Evolutionary conservation across 108 stramenopile genomes (phyloP).

Genomic region (Schizochytrium sp.): DNA sequence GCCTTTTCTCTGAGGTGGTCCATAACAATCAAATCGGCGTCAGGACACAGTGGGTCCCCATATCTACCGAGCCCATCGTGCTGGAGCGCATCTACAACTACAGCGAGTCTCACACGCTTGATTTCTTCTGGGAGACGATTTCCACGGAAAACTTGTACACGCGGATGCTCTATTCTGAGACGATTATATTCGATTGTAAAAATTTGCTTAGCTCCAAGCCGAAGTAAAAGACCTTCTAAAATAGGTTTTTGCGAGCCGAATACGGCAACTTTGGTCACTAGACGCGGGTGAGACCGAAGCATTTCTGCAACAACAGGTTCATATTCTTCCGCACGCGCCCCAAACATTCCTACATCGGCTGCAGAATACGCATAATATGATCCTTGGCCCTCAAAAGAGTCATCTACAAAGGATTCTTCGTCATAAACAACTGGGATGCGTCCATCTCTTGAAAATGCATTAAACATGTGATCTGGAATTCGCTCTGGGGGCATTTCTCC

Average conservation of each 20-base stretch:
- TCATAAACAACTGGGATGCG: not conserved
- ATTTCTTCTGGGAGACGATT: not conserved
- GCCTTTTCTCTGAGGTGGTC: not conserved
- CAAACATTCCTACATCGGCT: not conserved
- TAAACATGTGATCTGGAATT: no score
- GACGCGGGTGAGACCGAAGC: not conserved
- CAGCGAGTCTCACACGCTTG: slow-evolving; percentile 17
- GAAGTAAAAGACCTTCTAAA: slow-evolving; percentile 60
- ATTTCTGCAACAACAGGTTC: slow-evolving; percentile 29
- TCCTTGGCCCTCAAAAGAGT: slow-evolving; percentile 15
- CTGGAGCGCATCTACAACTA: slow-evolving; percentile 64
- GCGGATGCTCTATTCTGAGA: slow-evolving; percentile 11
- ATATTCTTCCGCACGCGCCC: not conserved
- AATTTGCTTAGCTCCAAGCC: slow-evolving; percentile 55
- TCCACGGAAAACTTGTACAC: not conserved
- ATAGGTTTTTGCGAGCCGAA: slow-evolving; percentile 63
- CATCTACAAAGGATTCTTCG: slow-evolving; percentile 6
- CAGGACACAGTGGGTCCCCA: slow-evolving; percentile 69
- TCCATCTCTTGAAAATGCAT: not conserved
- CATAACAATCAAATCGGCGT: slow-evolving; percentile 70
- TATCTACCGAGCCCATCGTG: slow-evolving; percentile 74
- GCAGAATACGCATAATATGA: slow-evolving; percentile 53
- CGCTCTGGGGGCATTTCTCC: no score
- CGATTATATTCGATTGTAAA: slow-evolving; percentile 68
- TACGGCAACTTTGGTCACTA: slow-evolving; percentile 60